Base-by-base conservation (phyloP, 2,329 filamentous ascomycete genomes). In the Cercospora brassicicola region DNA sequence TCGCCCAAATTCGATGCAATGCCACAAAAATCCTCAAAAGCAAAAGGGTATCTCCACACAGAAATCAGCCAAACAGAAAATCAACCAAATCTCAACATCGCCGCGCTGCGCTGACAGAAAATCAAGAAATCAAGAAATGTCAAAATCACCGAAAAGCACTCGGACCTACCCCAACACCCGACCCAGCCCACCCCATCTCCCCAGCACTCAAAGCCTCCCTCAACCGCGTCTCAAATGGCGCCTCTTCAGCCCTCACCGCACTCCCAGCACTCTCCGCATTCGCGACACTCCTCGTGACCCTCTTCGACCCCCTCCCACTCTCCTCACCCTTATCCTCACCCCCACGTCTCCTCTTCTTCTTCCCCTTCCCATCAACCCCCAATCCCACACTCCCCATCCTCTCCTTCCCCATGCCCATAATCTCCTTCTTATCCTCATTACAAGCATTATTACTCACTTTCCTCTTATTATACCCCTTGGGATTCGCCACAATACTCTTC, bases 341-440 rank as follows among this genome's bases (percentile, higher is more conserved):
- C 33, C 23, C 30, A 64, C 33, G 23, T 59, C 53, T 23, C 30
- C 59, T 53, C 59, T 45, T 68, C 48, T 59, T 42, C 36, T 42
- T 55, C 28, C 48, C 62, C 28, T 57, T 36, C 42, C 59, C 62
- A 13, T 31, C 67, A 31, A 39, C 64, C 26, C 45, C 64, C 5
- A 60, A 26, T 3, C 31, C 33, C 26, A 20, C 57, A 30, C 45
- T 23, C 39, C 31, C 56, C 59, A 65, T 42, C 15, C 45, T 53
- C 31, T 66, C 65, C 64, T 70, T 73, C 33, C 68, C 71, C 64
- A 62, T 67, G n/a, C 67, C 67, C 68, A 69, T 69, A 15, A 71
- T 68, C 33, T 57, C 62, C 66, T 70, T 72, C 63, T 73, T 73
- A 55, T 70, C 67, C 45, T 67, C 62, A 65, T 73, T 73, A 39